A percentile compares a stretch with the other conserved stretches of the same genome.
phyloP scores from a whole-genome alignment of 1,284 basidiomycete species.

The Pyrrhoderma lamaoense region DNA sequence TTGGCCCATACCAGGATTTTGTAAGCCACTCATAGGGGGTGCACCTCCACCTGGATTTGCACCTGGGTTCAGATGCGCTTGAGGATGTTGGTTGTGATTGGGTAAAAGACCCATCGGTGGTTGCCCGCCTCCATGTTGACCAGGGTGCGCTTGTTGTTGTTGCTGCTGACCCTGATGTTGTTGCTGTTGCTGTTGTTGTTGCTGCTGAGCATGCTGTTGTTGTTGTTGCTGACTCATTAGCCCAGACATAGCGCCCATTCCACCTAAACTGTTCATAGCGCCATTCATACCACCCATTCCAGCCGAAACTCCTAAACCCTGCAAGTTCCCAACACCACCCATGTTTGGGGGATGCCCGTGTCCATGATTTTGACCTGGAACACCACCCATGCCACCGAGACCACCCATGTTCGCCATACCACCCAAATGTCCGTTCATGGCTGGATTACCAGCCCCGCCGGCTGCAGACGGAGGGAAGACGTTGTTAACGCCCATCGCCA shows the following conservation, averaged over 20 bases:
- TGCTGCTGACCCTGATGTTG: neutral
- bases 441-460: neutral
- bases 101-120: slow-evolving; percentile 33
- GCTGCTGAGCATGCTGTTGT: too few species aligned
- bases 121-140: slow-evolving; percentile 25
- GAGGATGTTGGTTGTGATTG: slow-evolving; percentile 29
- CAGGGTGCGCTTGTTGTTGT: slow-evolving; percentile 29
- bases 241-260: too few species aligned
- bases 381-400: slow-evolving; percentile 2
- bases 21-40: slow-evolving; percentile 28
- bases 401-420: slow-evolving; percentile 9
- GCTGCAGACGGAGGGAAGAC: slow-evolving; percentile 9
- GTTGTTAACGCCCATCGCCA: slow-evolving; percentile 7
- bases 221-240: too few species aligned
- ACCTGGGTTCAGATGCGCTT: slow-evolving; percentile 21
- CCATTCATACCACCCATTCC: too few species aligned
- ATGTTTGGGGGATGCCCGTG: neutral
- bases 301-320: too few species aligned
- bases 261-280: too few species aligned
- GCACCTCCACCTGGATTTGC: neutral
- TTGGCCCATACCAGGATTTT: slow-evolving; percentile 1
- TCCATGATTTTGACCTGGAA: neutral
- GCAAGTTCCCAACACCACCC: neutral
- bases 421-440: neutral
- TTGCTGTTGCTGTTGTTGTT: neutral